Conservation (phyloP, 2,329 filamentous ascomycete genomes). For the Monosporascus ibericus region DNA sequence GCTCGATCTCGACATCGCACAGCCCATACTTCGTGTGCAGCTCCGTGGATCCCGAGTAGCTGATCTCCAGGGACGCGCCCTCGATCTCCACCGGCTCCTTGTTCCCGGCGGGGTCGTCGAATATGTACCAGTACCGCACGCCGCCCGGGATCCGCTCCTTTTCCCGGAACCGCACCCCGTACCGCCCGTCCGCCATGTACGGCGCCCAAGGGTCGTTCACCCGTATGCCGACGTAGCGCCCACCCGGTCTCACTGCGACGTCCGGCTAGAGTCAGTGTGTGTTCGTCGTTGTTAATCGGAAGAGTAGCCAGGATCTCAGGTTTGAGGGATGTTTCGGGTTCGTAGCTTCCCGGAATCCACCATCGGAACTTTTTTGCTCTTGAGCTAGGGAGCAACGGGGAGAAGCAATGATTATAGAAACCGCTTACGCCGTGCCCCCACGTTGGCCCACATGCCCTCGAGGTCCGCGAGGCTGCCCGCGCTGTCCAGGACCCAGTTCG, state of each 20-base stretch:
- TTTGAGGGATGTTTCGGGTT: too few species aligned
- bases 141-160: slow-evolving; percentile 14
- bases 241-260: slow-evolving; percentile 20
- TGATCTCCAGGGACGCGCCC: slow-evolving; percentile 15
- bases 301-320: too few species aligned
- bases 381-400: too few species aligned
- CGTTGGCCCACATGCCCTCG: slow-evolving; percentile 18
- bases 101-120: background rate
- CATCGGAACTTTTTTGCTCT: too few species aligned
- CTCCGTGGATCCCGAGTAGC: slow-evolving; percentile 16
- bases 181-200: slow-evolving; percentile 6
- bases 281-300: too few species aligned
- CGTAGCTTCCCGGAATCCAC: too few species aligned
- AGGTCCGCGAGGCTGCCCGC: slow-evolving; percentile 15
- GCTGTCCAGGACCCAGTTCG: slow-evolving; percentile 27
- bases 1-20: slow-evolving; percentile 13
- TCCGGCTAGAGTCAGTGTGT: slow-evolving; percentile 8
- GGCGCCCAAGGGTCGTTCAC: slow-evolving; percentile 9
- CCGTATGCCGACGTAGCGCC: slow-evolving; percentile 21
- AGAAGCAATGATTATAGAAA: too few species aligned
- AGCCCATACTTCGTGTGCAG: slow-evolving; percentile 18
- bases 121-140: slow-evolving; percentile 11
- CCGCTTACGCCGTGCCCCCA: too few species aligned
- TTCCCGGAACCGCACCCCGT: slow-evolving; percentile 11
- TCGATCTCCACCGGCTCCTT: slow-evolving; percentile 12